Percentiles rank a stretch among this genome's conserved stretches.
Conservation (phyloP, 1,284 basidiomycete genomes). For the Naganishia liquefaciens region DNA sequence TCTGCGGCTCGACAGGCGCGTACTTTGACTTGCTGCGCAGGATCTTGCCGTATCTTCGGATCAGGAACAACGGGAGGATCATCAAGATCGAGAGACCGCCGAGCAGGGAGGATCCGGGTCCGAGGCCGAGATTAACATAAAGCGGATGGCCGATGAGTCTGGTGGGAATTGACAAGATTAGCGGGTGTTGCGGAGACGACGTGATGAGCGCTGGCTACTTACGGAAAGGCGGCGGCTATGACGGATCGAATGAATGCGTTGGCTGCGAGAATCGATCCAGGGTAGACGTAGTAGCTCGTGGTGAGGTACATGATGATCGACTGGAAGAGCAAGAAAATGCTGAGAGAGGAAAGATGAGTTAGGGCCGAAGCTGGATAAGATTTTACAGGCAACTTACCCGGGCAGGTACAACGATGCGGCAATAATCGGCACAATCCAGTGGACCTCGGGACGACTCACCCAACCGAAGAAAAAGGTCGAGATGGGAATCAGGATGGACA, state of each 20-base stretch:
- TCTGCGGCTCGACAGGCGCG: background rate
- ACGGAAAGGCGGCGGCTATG: slow-evolving; percentile 36
- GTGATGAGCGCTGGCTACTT: background rate
- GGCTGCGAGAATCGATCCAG: slow-evolving; percentile 30
- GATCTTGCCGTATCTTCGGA: slow-evolving; percentile 30
- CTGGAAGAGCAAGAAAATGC: slow-evolving; percentile 36
- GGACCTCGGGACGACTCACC: slow-evolving; percentile 32
- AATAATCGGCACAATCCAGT: slow-evolving; percentile 35
- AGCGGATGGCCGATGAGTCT: slow-evolving; percentile 43
- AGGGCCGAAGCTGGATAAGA: background rate
- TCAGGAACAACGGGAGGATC: slow-evolving; percentile 39
- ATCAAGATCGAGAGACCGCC: slow-evolving; percentile 42
- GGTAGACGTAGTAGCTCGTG: slow-evolving; percentile 21
- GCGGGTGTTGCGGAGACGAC: background rate
- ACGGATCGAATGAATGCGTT: slow-evolving; percentile 32
- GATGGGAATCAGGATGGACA: slow-evolving; percentile 34
- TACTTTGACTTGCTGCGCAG: slow-evolving; percentile 32
- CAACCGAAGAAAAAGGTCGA: slow-evolving; percentile 36
- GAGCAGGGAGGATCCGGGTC: slow-evolving; percentile 41
- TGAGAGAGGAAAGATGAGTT: slow-evolving; percentile 1
- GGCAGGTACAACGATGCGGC: slow-evolving; percentile 32
- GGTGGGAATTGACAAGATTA: slow-evolving; percentile 18
- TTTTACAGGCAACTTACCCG: slow-evolving; percentile 9
- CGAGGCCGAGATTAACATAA: slow-evolving; percentile 40
- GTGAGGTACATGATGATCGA: slow-evolving; percentile 35